phyloP scores from a whole-genome alignment of 495 filamentous ascomycete genomes.

The Neurospora intermedia region DNA sequence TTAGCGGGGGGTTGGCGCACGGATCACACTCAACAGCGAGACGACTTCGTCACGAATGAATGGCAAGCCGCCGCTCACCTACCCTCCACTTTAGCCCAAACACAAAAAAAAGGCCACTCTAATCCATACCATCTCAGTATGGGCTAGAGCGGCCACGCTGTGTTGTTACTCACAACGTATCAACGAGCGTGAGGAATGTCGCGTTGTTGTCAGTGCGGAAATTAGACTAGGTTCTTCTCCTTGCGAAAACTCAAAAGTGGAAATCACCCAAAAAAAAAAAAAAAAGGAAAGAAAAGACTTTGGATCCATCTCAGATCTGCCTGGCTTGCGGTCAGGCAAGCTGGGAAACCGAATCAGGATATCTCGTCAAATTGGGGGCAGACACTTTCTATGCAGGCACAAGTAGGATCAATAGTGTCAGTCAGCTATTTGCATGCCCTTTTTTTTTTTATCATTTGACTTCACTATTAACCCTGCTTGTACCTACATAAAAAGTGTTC shows the following conservation, averaged over 20 bases:
- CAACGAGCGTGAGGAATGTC: not conserved
- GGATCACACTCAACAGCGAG: not conserved
- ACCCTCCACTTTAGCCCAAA: not conserved
- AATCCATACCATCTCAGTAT: not conserved
- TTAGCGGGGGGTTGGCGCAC: not conserved
- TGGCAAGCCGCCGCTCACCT: not conserved
- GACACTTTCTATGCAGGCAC: too few relatives aligned
- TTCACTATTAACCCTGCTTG: too few relatives aligned
- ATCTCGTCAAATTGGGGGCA: too few relatives aligned
- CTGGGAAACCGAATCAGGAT: not conserved
- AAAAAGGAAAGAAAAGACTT: not conserved
- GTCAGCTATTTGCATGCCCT: too few relatives aligned
- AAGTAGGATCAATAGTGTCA: too few relatives aligned
- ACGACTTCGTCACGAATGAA: not conserved
- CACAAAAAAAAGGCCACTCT: not conserved
- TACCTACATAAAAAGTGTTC: too few relatives aligned
- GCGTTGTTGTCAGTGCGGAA: not conserved
- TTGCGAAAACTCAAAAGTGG: not conserved
- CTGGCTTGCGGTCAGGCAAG: not conserved
- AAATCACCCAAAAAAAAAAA: not conserved
- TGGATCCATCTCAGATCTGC: not conserved
- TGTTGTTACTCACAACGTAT: too few relatives aligned
- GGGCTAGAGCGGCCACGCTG: not conserved
- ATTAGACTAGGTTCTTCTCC: not conserved
- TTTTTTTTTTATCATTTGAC: too few relatives aligned